Evolutionary conservation across 2,329 filamentous ascomycete species (phyloP).

Genomic region (Stemphylium vesicarium): DNA sequence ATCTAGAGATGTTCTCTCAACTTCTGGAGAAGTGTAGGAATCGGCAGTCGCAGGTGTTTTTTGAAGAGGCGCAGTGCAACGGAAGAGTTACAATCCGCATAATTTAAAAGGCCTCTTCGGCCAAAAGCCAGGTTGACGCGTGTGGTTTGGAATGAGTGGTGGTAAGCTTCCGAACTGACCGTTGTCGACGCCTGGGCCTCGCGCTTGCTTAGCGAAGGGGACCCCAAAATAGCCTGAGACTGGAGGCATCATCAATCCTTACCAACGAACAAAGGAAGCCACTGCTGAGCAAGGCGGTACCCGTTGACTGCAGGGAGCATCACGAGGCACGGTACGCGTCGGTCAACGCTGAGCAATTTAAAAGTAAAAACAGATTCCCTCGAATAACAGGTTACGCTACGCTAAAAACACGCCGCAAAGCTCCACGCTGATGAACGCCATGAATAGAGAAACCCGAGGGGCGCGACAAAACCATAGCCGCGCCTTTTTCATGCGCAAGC

Average conservation of each 20-base stretch:
- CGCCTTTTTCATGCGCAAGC: neutral
- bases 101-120: neutral
- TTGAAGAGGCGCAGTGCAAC: slow-evolving; percentile 3
- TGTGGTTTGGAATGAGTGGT: slow-evolving; percentile 4
- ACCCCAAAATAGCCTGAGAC: slow-evolving; percentile 14
- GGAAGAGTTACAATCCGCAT: slow-evolving; percentile 8
- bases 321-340: neutral
- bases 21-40: neutral
- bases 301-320: slow-evolving; percentile 29
- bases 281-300: neutral
- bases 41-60: neutral
- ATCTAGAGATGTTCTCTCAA: neutral
- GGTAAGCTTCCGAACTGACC: neutral
- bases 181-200: slow-evolving; percentile 9
- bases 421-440: slow-evolving; percentile 9
- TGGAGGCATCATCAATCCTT: neutral
- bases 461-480: neutral
- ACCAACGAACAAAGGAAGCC: neutral
- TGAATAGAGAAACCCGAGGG: neutral
- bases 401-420: slow-evolving; percentile 3
- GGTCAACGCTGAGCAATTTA: slow-evolving; percentile 4
- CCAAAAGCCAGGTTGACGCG: neutral
- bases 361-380: slow-evolving; percentile 10
- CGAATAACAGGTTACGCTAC: neutral
- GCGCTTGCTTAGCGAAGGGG: slow-evolving; percentile 21